Base-by-base conservation (phyloP, 208 protist species). In the Phytomonas sp. region DNA sequence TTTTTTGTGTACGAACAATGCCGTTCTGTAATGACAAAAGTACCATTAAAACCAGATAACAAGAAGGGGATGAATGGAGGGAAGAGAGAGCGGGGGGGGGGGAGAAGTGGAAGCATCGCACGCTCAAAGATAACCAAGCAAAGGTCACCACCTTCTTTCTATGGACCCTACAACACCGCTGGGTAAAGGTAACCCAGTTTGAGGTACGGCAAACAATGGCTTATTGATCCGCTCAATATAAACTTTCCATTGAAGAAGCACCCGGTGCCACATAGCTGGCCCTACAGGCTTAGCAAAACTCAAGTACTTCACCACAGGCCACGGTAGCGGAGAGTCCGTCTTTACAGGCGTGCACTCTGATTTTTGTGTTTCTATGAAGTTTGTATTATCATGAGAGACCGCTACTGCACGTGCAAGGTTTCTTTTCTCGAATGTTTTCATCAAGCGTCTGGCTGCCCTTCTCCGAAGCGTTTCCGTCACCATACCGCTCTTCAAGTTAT, bases 31-130 rank as follows among this genome's bases (percentile, higher is more conserved):
- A 60, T 32, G 15, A 46, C 7, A 73, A 40, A 34, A 66, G 32
- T 62, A 43, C 43, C 68, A 70, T 59, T 26, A 64, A 37, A 61
- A 40, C 13, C 4, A 69, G 9, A 23, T 31, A 75, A 34, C 23
- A 31, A 6, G 6, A 34, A 34, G 6, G 33, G 33, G 33, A 34
- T 34, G 40, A 56, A 32, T n/a, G 7, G 29, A 30, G 37, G 17
- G 51, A n/a, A 15, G 17, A 26, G 26, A 4, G 7, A 69, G 32
- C 36, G 17, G 2, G n/a, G 1, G 8, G 32, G 8, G 59, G 26
- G 26, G 8, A 32, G 6, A 17, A 37, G 59, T 36, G 31, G 43
- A 51, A 43, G 33, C n/a, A 26, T 30, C 32, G 26, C 33, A 40
- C 61, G 32, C 32, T 33, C 17, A 64, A 64, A 8, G 30, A 56